Base-by-base conservation (phyloP, 768 basidiomycete species). In the Lentinula boryana region DNA sequence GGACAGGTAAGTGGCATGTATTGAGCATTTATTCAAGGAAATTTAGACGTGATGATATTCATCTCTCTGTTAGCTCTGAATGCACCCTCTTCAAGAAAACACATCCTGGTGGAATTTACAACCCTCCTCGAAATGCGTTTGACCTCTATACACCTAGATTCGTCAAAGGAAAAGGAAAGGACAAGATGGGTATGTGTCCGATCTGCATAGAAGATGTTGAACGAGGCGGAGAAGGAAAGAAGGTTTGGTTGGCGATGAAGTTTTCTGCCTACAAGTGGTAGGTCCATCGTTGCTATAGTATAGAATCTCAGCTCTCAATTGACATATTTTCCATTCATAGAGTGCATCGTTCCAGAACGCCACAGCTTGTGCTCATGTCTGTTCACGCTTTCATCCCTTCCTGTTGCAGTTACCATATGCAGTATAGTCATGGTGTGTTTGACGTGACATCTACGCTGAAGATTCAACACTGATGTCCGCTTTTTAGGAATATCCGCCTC, bases 251-350 rank as follows among this genome's bases (percentile, higher is more conserved):
- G 36, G 82, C 84, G 2, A 91, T 85, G 83, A 91, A 91, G 65
- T 86, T 88, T 67, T 88, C 86, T 13, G 90, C 90, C 18, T 91
- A 85, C 76, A 91, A 92, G 89, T 91, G 76, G 88, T 86, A 61
- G 15, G 81, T 78, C 7, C 23, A 9, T 16, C 35, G 43, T 33
- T 21, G 4, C 13, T 16, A 58, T 36, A 31, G 23, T n/a, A 46
- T 40, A 4, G 27, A 27, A 27, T 27, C 27, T 2, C 23, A 43
- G 8, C 3, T 9, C 13, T 18, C 36, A 23, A 27, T 44, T 43
- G 10, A 27, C 21, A 16, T 2, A 31, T 35, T 51, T 23, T 38
- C 21, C 44, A 27, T 16, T 15, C 31, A 8, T 23, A 71, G 74
- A 63, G 71, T 70, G 32, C 61, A 13, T 56, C 21, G 15, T 56